phyloP scores from a whole-genome alignment of 164 flowering plant species.

The Stephania yunnanensis region DNA sequence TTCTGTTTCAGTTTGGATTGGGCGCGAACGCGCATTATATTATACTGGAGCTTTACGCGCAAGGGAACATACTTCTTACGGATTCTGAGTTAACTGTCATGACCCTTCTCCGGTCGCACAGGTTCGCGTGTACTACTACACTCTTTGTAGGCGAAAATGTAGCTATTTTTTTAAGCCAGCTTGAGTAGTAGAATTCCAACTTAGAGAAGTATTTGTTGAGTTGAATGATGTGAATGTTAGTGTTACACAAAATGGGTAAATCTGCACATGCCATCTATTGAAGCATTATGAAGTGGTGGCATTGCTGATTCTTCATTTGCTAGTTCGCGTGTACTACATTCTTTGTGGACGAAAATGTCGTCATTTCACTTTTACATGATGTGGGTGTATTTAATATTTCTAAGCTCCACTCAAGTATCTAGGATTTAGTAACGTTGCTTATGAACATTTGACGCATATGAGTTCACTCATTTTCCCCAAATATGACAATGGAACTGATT shows the following conservation, averaged over 20 bases:
- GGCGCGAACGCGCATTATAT: slow-evolving; percentile 83
- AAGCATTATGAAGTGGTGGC: too few species aligned
- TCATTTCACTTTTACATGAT: not conserved
- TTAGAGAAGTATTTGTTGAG: too few species aligned
- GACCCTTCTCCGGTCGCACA: slow-evolving; percentile 96
- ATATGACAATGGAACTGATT: not conserved
- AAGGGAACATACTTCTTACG: slow-evolving; percentile 84
- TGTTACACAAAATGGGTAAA: not conserved
- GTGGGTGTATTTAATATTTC: not conserved
- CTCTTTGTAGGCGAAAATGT: not conserved
- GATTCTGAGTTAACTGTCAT: slow-evolving; percentile 77
- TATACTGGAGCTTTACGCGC: slow-evolving; percentile 91
- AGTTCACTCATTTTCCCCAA: not conserved
- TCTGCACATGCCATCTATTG: not conserved
- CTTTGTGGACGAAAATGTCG: not conserved
- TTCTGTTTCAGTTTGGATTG: slow-evolving; percentile 88
- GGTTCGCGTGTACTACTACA: slow-evolving; percentile 32
- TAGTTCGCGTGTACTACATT: not conserved
- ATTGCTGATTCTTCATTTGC: not conserved
- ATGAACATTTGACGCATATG: not conserved
- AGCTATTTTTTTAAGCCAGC: too few species aligned
- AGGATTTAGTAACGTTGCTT: not conserved
- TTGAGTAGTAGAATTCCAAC: too few species aligned
- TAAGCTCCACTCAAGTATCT: not conserved
- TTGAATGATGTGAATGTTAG: too few species aligned